Evolutionary conservation across 768 basidiomycete species (phyloP).

Genomic region (Tricholoma sp.): DNA sequence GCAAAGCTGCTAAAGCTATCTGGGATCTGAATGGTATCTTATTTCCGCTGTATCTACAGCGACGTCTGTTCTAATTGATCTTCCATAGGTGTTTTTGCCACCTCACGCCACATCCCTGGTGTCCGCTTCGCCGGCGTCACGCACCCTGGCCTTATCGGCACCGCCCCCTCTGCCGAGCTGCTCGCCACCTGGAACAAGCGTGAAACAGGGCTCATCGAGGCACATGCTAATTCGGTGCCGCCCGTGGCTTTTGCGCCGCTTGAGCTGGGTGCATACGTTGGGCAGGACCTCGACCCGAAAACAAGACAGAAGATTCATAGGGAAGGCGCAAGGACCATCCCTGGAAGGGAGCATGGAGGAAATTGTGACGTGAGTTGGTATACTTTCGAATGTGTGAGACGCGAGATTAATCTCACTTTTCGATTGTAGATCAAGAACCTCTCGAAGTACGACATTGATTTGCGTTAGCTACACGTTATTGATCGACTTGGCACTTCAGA

Average conservation of each 20-base stretch:
- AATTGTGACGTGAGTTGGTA: constrained; percentile 55
- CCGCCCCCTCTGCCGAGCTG: constrained; percentile 69
- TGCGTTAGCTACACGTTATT: not conserved
- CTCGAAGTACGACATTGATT: constrained; percentile 37
- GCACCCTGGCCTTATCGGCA: constrained; percentile 74
- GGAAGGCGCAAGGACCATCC: constrained; percentile 73
- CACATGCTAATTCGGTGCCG: constrained; percentile 46
- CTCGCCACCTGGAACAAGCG: constrained; percentile 73
- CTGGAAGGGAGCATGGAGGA: constrained; percentile 77
- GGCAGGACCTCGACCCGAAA: constrained; percentile 50
- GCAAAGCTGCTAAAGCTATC: constrained; percentile 70
- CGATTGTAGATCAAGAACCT: constrained; percentile 63
- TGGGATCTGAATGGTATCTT: constrained; percentile 70
- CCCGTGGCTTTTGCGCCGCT: constrained; percentile 66
- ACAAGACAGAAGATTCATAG: constrained; percentile 47
- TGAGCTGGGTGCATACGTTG: constrained; percentile 57
- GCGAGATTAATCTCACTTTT: not conserved
- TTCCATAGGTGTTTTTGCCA: constrained; percentile 58
- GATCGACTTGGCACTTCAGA: constrained; percentile 20
- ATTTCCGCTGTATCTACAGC: not conserved
- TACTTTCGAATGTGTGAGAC: constrained; percentile 6
- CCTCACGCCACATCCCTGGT: constrained; percentile 73
- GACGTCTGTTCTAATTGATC: not conserved
- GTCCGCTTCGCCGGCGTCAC: constrained; percentile 76
- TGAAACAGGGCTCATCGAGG: constrained; percentile 59